Evolutionary conservation across 2,329 filamentous ascomycete species (phyloP), one percentile per base, ranked within the genome.

Genomic region (Colletotrichum sp.): DNA sequence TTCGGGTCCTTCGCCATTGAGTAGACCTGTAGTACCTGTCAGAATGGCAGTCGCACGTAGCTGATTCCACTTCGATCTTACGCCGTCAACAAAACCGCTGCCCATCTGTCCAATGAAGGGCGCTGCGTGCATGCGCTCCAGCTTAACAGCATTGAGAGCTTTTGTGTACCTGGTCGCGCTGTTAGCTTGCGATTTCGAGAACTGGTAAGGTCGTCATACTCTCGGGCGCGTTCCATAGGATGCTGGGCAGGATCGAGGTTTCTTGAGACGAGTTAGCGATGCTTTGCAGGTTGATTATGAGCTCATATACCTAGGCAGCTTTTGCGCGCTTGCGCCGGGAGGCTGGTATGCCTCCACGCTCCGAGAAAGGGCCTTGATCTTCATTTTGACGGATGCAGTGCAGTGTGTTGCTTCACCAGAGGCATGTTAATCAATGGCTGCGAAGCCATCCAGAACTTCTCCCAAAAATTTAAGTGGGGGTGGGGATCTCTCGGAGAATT

Each of bases 51-150:
- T 55, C 24, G 34, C 15, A 34, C 21, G 8, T 4, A 62, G 18
- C 9, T 18, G 8, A 21, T 11, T 8, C 5, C 6, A 21, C 21
- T 65, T 34, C 47, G 21, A 12, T 94, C 72, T n/a, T 67, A 74
- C 92, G 76, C 97, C 97, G 80, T 99, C 97, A 70, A 98, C 94
- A 84, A 99, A 97, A 24, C 97, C 96, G 36, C 91, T 89, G 68
- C 96, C 96, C 29, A 99, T 91, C 82, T 98, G 95, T 1, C 90
- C 94, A 58, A 99, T 86, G 80, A 98, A 98, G 5, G 87, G 87
- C 73, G 86, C 85, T 9, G 87, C 90, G 83, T 98, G 98, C 93
- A 98, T 96, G 78, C 96, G 93, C 85, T 98, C 95, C 75, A 98
- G 86, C 83, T 98, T 98, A 72, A 95, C 95, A 31, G 96, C 96